Evolutionary conservation across 2,329 filamentous ascomycete species (phyloP).

Genomic region (Didymella pomorum): DNA sequence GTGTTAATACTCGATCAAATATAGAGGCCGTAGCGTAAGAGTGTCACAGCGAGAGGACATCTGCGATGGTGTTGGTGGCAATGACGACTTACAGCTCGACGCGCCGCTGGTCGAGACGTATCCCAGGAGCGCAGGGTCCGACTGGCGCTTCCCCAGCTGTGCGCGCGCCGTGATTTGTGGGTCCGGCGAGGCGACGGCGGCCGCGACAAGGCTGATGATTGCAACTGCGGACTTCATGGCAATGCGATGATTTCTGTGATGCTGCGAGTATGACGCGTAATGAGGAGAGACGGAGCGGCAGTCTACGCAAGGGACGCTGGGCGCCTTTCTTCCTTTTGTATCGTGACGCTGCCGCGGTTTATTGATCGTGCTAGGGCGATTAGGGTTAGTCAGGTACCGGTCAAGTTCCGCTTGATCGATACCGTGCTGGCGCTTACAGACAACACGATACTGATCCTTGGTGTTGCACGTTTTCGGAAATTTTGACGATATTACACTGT

Average conservation of each 20-base stretch:
- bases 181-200: slow-evolving; percentile 25
- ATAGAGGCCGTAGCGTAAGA: background rate
- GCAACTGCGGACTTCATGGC: slow-evolving; percentile 24
- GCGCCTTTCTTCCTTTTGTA: slow-evolving; percentile 3
- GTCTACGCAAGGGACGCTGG: background rate
- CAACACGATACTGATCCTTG: background rate
- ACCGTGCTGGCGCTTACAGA: background rate
- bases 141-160: slow-evolving; percentile 29
- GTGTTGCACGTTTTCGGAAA: background rate
- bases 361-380: background rate
- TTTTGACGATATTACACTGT: background rate
- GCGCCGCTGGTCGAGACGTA: slow-evolving; percentile 30
- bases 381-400: slow-evolving; percentile 10
- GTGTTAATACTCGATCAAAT: background rate
- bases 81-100: slow-evolving; percentile 26
- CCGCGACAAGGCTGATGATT: slow-evolving; percentile 18
- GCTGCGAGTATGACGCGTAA: background rate
- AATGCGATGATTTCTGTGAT: background rate
- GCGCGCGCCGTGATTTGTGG: slow-evolving; percentile 33
- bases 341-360: slow-evolving; percentile 6
- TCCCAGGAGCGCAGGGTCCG: slow-evolving; percentile 32
- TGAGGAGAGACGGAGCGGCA: background rate
- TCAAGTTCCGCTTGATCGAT: background rate
- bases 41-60: background rate
- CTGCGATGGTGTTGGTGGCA: background rate